Percentiles rank a stretch among this genome's conserved stretches.
phyloP scores from a whole-genome alignment of 1,284 basidiomycete species.

The Naganishia albida region DNA sequence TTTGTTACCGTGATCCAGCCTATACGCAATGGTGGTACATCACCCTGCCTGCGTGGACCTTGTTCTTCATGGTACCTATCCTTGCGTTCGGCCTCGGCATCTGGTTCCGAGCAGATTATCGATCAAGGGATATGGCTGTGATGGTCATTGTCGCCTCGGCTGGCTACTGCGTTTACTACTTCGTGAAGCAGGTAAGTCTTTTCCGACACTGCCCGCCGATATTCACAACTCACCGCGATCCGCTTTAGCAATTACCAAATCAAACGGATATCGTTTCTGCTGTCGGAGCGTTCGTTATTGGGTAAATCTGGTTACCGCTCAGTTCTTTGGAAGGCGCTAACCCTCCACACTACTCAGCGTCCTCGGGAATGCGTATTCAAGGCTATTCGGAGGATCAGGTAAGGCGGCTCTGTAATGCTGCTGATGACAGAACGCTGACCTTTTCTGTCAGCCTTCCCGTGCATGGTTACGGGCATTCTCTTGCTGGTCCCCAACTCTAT shows the following conservation, averaged over 20 bases:
- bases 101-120: conserved; percentile 42
- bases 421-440: background rate
- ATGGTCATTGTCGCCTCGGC: conserved; percentile 40
- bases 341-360: conserved; percentile 31
- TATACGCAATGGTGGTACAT: conserved; percentile 40
- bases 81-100: conserved; percentile 41
- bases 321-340: background rate
- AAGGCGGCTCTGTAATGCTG: background rate
- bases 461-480: conserved; percentile 42
- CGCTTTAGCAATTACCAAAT: conserved; percentile 36
- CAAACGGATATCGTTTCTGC: conserved; percentile 41
- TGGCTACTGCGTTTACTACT: conserved; percentile 42
- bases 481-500: conserved; percentile 42
- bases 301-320: conserved; percentile 29
- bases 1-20: conserved; percentile 38
- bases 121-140: conserved; percentile 40
- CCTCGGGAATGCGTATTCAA: conserved; percentile 41
- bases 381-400: conserved; percentile 38
- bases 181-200: conserved; percentile 36
- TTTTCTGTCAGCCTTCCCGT: conserved; percentile 36
- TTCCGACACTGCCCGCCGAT: no score
- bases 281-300: conserved; percentile 40
- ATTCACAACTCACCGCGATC: background rate
- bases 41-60: conserved; percentile 38
- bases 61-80: conserved; percentile 41